Evolutionary conservation across 495 filamentous ascomycete genomes (phyloP), one percentile per base, ranked within the genome.

Genomic region (Penicillium canescens): DNA sequence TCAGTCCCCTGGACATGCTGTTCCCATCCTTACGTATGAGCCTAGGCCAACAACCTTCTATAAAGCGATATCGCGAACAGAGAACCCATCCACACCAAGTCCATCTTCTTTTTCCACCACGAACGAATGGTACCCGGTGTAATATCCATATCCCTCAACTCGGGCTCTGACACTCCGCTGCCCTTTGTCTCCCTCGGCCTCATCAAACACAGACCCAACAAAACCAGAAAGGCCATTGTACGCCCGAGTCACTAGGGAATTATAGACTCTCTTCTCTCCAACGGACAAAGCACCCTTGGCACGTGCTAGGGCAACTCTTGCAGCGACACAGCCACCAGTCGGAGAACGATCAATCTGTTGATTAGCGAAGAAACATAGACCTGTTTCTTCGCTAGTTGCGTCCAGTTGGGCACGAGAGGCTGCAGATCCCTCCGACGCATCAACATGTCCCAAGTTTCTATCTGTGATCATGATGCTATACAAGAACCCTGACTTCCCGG

Each of bases 341-440:
- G 65, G 65, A n/a, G 65, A 68, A 23, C 65, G 53, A 16, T 68
- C 65, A 41, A 68, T 63, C 21, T 63, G 54, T 12, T 68, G 50
- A 13, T 66, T 52, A 0, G 65, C 65, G 35, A 66, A 68, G 60
- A 62, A 6, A 53, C 63, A 51, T 63, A 69, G 55, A 50, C 63
- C 46, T 6, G 50, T 53, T 35, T 63, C 61, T 13, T 35, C 36
- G 6, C 56, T 46, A 13, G 42, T 28, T 11, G 43, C 50, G 20
- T 43, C 42, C 6, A 42, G 20, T 31, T 48, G 54, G 23, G 50
- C 46, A 31, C 46, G 46, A 52, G 63, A 6, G 52, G 58, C 38
- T 12, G 50, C 37, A n/a, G 46, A 10, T 43, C 62, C 31, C 45
- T 42, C 26, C 14, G 31, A 40, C 54, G 63, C 14, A 63, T 56